Conservation (phyloP, 2,329 filamentous ascomycete species). For the Arthrobotrys sinensis region DNA sequence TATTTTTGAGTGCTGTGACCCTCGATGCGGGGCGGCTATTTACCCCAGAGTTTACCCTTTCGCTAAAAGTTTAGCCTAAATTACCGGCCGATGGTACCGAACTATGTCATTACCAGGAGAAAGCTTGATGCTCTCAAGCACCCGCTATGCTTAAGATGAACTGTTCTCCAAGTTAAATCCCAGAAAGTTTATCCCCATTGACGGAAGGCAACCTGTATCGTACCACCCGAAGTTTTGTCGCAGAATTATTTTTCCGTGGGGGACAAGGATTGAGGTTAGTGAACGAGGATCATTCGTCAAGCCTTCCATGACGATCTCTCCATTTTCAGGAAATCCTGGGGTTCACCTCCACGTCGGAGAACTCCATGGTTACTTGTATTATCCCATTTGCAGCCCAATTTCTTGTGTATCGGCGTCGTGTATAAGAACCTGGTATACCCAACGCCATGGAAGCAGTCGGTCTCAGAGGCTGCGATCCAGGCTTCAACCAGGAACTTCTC, state of each 20-base stretch:
- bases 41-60: constrained; percentile 42
- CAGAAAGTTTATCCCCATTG: background rate
- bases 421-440: background rate
- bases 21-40: background rate
- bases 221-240: background rate
- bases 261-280: background rate
- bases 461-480: background rate
- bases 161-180: background rate
- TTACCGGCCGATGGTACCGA: constrained; percentile 20
- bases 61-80: constrained; percentile 47
- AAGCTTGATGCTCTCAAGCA: constrained; percentile 14
- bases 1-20: background rate
- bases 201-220: constrained; percentile 3
- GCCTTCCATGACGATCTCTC: background rate
- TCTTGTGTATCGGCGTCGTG: background rate
- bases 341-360: background rate
- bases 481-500: background rate
- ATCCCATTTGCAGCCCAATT: background rate
- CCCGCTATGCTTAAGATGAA: background rate
- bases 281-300: background rate
- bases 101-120: constrained; percentile 5
- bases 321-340: background rate
- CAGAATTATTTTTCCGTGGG: constrained; percentile 46
- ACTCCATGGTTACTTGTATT: background rate
- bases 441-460: background rate